Base-by-base conservation (phyloP, 2,329 filamentous ascomycete genomes). In the Alternaria sp. region DNA sequence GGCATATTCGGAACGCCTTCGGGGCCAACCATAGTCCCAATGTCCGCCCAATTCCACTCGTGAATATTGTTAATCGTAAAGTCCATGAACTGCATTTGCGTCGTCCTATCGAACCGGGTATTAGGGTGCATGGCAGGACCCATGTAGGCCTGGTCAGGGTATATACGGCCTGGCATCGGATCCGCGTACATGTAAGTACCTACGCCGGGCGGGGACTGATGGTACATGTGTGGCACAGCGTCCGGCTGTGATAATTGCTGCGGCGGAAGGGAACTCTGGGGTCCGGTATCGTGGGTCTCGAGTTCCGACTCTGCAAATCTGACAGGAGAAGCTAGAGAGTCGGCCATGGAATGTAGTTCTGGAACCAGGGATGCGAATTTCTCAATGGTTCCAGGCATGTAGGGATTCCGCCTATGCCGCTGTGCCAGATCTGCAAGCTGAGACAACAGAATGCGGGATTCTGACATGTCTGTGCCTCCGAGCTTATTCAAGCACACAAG, bases 341-440 rank as follows among this genome's bases (percentile, higher is more conserved):
- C 69, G 40, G 69, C 71, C 75, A 78, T 78, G 28, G 71, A 70
- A 30, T 78, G 73, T 4, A 80, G 64, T 34, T 81, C 78, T 5
- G 74, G 71, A 7, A 80, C 66, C 9, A 81, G 68, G 5, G 73
- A 73, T 9, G 76, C 75, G 59, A 76, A 81, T 41, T 78, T 79
- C 27, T 71, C 66, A 43, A 79, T 76, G 0, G 79, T 80, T 7
- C 78, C 78, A 6, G 79, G 79, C 64, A 81, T 75, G 41, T 73
- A 69, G 1, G 74, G 71, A 50, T 79, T 77, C 2, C 64, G 66
- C 34, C 67, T 64, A 46, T 79, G 74, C 8, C 70, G 74, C 25
- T 71, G 69, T 8, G 74, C 70, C 6, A 80, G 60, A 22, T 75
- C 73, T 50, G 77, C 76, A n/a, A 79, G 73, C 52, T 78, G 72